A percentile compares a stretch with the other conserved stretches of the same genome.
These are phyloP conservation scores for Jimgerdemannia lactiflua DNA, from an alignment of 192 early-diverging fungal genomes.

Conservation along the genomic window DNA sequence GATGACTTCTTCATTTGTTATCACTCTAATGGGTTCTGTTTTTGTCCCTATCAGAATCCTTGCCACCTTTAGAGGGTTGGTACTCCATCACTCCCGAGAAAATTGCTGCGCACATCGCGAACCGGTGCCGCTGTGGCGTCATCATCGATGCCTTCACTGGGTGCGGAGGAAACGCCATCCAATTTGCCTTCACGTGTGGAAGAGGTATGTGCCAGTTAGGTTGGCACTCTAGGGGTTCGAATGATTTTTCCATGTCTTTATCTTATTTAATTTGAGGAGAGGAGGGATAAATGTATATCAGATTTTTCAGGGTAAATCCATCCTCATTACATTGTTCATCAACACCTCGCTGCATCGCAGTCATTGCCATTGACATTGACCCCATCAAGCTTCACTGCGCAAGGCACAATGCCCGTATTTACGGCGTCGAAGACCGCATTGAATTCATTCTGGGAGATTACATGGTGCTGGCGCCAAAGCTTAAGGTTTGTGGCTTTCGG, in stretches of 20 bases:
- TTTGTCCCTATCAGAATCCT: too few relatives aligned
- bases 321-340: constrained; percentile 9
- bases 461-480: constrained; percentile 64
- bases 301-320: too few relatives aligned
- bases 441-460: constrained; percentile 93
- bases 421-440: constrained; percentile 89
- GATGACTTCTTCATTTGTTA: too few relatives aligned
- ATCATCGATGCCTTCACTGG: constrained; percentile 96
- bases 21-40: too few relatives aligned
- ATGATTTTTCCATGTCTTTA: too few relatives aligned
- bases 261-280: too few relatives aligned
- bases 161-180: constrained; percentile 95
- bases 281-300: too few relatives aligned
- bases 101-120: constrained; percentile 77
- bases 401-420: constrained; percentile 80
- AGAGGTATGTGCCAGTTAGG: constrained; percentile 37
- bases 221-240: too few relatives aligned
- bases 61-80: constrained; percentile 65
- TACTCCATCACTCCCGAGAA: constrained; percentile 94
- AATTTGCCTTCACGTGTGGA: constrained; percentile 89
- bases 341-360: constrained; percentile 25
- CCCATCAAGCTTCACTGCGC: constrained; percentile 77
- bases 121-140: constrained; percentile 55
- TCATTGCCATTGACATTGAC: constrained; percentile 94
- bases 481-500: constrained; percentile 37